phyloP scores from a whole-genome alignment of 306 rosid species.

The Cucurbita argyrosperma region DNA sequence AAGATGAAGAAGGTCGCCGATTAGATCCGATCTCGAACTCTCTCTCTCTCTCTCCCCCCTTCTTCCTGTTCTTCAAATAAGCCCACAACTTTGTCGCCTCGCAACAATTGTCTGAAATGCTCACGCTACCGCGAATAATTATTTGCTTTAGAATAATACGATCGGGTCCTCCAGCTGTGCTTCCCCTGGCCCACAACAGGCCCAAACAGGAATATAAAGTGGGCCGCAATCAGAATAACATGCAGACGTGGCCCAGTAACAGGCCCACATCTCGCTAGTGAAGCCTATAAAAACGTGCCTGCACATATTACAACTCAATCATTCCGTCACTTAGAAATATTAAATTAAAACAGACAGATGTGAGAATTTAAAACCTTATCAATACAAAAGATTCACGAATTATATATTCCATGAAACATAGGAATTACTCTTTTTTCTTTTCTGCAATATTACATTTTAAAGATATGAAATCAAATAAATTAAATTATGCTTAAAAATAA shows the following conservation, averaged over 20 bases:
- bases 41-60: background rate
- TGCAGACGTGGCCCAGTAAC: background rate
- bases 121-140: background rate
- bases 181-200: background rate
- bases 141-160: background rate
- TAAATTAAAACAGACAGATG: background rate
- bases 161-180: background rate
- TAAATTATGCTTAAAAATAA: background rate
- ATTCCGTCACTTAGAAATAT: background rate
- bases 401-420: background rate
- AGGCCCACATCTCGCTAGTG: background rate
- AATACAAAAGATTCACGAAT: no score
- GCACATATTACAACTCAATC: background rate
- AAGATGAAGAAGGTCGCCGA: conserved; percentile 2
- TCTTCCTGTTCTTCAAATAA: background rate
- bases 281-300: background rate
- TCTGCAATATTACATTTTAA: no score
- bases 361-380: background rate
- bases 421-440: background rate
- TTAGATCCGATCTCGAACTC: background rate
- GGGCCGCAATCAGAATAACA: background rate
- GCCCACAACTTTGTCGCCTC: background rate
- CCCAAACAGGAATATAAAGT: background rate
- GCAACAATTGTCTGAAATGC: background rate
- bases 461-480: no score